Conservation (phyloP, 164 flowering plant genomes). For the Litsea cubeba region DNA sequence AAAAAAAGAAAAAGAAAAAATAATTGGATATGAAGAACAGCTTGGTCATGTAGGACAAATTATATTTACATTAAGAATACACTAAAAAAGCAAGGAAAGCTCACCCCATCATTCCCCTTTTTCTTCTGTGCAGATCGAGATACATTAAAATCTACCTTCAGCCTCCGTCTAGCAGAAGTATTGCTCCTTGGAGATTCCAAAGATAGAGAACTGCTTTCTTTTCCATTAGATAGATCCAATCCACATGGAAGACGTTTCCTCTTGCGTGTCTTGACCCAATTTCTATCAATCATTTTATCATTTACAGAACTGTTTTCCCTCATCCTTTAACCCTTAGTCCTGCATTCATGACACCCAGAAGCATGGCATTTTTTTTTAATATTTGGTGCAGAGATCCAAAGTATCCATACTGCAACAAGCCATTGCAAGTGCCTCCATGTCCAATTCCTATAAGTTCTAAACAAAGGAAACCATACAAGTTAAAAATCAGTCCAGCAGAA, state of each 20-base stretch:
- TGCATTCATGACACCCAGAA: conserved; percentile 20
- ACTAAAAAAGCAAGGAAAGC: conserved; percentile 15
- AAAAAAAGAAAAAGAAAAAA: too few species aligned
- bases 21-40: too few species aligned
- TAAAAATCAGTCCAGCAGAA: not conserved
- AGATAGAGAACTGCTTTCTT: conserved; percentile 32
- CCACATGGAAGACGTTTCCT: conserved; percentile 61
- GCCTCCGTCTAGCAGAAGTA: conserved; percentile 37
- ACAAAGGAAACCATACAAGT: not conserved
- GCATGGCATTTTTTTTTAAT: conserved; percentile 17
- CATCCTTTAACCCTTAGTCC: conserved; percentile 34
- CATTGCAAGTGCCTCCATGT: not conserved
- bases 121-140: conserved; percentile 48
- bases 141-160: conserved; percentile 30
- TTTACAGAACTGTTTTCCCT: conserved; percentile 48
- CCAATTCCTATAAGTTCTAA: not conserved
- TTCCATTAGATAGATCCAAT: conserved; percentile 33
- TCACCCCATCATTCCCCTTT: conserved; percentile 98
- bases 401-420: not conserved
- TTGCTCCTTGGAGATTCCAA: conserved; percentile 39
- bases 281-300: conserved; percentile 54
- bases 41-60: too few species aligned
- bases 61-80: too few species aligned
- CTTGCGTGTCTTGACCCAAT: conserved; percentile 89
- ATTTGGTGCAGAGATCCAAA: conserved; percentile 1